phyloP scores from a whole-genome alignment of 192 early-diverging fungal species.

The Chytriomyces hyalinus region DNA sequence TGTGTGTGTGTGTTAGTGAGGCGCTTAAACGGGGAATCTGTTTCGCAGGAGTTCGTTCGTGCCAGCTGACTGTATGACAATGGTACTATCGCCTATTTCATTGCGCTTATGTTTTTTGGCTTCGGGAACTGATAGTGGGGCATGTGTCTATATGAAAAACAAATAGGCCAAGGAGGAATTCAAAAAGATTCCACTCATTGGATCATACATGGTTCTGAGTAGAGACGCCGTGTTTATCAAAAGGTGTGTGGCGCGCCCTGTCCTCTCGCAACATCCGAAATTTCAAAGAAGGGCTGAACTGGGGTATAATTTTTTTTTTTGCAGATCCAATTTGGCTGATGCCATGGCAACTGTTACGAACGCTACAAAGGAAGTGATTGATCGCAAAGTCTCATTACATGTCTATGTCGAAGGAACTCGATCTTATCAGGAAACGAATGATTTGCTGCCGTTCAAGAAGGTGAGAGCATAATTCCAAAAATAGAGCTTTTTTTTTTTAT shows the following conservation, averaged over 20 bases:
- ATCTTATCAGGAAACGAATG: constrained; percentile 68
- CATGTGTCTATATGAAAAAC: background rate
- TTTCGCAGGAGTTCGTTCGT: background rate
- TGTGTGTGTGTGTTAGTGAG: background rate
- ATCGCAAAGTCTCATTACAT: constrained; percentile 71
- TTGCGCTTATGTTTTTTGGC: too few relatives aligned
- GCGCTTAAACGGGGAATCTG: too few relatives aligned
- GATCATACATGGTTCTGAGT: background rate
- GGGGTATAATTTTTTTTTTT: background rate
- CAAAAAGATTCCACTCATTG: constrained; percentile 28
- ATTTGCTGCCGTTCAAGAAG: constrained; percentile 94
- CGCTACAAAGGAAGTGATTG: constrained; percentile 74
- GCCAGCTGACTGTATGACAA: background rate
- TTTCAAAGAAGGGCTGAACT: background rate
- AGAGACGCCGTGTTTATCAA: constrained; percentile 30
- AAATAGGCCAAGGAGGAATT: constrained; percentile 28
- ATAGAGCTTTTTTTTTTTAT: background rate
- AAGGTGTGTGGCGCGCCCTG: background rate
- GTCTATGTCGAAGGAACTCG: constrained; percentile 96
- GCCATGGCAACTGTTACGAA: constrained; percentile 75
- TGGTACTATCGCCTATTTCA: background rate
- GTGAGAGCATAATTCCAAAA: constrained; percentile 35
- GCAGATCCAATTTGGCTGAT: constrained; percentile 34
- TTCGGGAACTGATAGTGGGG: too few relatives aligned
- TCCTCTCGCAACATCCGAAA: background rate